Percentiles rank a stretch among this genome's conserved stretches.
phyloP scores from a whole-genome alignment of 805 yeast genomes.

The Priceomyces castillae region DNA sequence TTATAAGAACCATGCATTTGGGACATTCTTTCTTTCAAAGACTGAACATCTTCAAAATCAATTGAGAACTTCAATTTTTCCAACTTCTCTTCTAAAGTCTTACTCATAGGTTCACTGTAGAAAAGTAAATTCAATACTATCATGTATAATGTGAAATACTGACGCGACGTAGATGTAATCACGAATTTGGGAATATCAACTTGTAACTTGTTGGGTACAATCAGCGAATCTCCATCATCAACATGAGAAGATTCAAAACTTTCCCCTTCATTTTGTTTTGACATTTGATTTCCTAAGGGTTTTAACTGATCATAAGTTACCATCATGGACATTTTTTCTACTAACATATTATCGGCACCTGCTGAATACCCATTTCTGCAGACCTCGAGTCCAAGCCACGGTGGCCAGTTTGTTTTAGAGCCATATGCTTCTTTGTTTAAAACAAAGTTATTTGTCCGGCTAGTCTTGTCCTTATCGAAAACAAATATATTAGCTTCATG shows the following conservation, averaged over 20 bases:
- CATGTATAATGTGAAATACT: conserved; percentile 64
- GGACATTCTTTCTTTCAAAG: conserved; percentile 47
- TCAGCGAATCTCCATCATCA: conserved; percentile 4
- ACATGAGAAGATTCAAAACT: background rate
- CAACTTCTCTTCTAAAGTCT: conserved; percentile 54
- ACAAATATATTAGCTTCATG: conserved; percentile 72
- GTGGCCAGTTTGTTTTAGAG: conserved; percentile 71
- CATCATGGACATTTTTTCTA: conserved; percentile 62
- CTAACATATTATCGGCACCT: conserved; percentile 47
- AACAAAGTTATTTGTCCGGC: conserved; percentile 36
- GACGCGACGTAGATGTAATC: conserved; percentile 68
- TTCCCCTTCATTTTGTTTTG: conserved; percentile 2
- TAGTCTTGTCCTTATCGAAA: conserved; percentile 48
- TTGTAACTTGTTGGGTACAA: conserved; percentile 38
- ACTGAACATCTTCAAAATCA: conserved; percentile 60
- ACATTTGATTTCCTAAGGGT: conserved; percentile 23
- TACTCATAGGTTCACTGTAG: conserved; percentile 70
- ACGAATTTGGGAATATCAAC: conserved; percentile 70
- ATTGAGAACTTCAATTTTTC: conserved; percentile 67
- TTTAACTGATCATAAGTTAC: conserved; percentile 50
- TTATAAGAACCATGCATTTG: conserved; percentile 48
- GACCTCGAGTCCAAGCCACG: conserved; percentile 78
- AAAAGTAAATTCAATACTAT: conserved; percentile 63
- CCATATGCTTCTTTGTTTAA: conserved; percentile 59
- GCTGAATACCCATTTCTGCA: conserved; percentile 45